Evolutionary conservation across 2,329 filamentous ascomycete genomes (phyloP).

Genomic region (Fusarium luffae): DNA sequence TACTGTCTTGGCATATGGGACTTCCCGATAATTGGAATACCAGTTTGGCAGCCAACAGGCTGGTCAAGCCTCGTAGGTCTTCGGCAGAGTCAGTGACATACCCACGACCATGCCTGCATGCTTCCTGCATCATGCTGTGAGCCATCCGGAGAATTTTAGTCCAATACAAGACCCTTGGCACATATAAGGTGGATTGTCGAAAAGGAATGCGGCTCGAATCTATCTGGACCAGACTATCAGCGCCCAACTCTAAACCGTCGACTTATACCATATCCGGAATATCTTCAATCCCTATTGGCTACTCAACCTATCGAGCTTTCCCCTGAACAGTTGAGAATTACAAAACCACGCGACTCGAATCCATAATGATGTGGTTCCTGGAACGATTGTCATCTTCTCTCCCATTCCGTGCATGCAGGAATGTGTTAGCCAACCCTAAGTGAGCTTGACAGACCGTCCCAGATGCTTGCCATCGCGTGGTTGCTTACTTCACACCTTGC

Average conservation of each 20-base stretch:
- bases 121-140: neutral
- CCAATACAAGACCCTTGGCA: neutral
- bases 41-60: neutral
- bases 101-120: too few species aligned
- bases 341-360: neutral
- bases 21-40: conserved; percentile 2
- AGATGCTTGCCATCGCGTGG: neutral
- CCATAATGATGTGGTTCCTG: neutral
- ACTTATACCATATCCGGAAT: conserved; percentile 23
- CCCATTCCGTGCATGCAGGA: conserved; percentile 8
- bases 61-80: neutral
- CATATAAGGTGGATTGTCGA: neutral
- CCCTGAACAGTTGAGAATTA: neutral
- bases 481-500: neutral
- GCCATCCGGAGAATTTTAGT: neutral
- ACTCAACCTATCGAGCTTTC: neutral
- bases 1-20: neutral
- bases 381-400: neutral
- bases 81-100: neutral
- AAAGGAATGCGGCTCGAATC: conserved; percentile 26
- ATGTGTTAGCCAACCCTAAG: neutral
- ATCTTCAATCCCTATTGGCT: conserved; percentile 1
- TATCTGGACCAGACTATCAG: conserved; percentile 3
- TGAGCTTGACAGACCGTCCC: neutral
- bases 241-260: neutral